Evolutionary conservation across 2,329 filamentous ascomycete genomes (phyloP), one percentile per base, ranked within the genome.

Genomic region (Phialophora macrospora): DNA sequence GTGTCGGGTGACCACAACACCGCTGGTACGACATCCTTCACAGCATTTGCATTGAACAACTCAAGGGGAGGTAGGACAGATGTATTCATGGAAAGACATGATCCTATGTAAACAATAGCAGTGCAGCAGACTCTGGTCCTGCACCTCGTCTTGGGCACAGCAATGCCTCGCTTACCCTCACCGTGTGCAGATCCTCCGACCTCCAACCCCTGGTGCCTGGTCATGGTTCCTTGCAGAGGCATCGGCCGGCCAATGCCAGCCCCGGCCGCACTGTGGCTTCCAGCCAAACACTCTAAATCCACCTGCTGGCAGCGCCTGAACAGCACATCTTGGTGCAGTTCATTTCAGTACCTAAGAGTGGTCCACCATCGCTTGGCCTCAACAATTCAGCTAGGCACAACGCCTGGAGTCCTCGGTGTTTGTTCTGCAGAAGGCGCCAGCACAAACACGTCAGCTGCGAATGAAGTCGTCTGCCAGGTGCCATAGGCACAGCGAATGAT

Each of bases 381-480:
- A 54, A 54, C 59, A 59, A 61, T 28, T 17, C 22, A 26, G 26
- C 20, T 11, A 49, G 12, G 38, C 38, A 41, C 38, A 17, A 41
- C 12, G 38, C 38, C 17, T 51, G 20, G 20, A 11, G 6, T 11
- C 14, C 20, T 24, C 20, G 20, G 7, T 22, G 11, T 9, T 26
- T 3, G 9, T 24, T 51, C 5, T 51, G 9, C 20, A 22, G 7
- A 30, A 48, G 26, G 20, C 24, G 12, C 26, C 26, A 22, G 28
- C 44, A 38, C 8, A 17, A 46, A 30, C 57, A 55, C 58, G 49
- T 58, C 59, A 51, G 38, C 48, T 63, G 59, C 26, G 28, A 51
- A 60, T 60, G 41, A 55, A 51, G 54, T 55, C 17, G 44, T 34
- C 55, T 62, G 55, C 52, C 51, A 68, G 52, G 66, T 63, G 54